These are phyloP conservation scores for Alternaria sp. DNA, from an alignment of 2,329 filamentous ascomycete species.

Conservation along the genomic window DNA sequence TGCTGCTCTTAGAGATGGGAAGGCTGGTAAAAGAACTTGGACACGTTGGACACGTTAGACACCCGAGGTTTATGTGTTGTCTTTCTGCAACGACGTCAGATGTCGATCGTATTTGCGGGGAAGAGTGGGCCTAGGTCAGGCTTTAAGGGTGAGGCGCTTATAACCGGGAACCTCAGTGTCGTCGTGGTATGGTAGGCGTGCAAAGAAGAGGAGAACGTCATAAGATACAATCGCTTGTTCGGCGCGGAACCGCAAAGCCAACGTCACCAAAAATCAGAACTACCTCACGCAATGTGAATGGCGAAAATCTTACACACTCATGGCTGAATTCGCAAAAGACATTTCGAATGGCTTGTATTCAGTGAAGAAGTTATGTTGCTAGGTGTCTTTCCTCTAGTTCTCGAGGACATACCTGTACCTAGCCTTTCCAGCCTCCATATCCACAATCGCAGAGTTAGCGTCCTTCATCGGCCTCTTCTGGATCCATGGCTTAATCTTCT, in stretches of 20 bases:
- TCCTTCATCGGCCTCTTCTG: slow-evolving; percentile 66
- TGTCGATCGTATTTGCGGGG: not conserved
- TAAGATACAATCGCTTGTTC: not conserved
- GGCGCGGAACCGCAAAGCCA: not conserved
- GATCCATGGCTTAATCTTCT: slow-evolving; percentile 68
- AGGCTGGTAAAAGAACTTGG: too few species aligned
- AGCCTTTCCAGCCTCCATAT: slow-evolving; percentile 65
- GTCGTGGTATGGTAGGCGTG: not conserved
- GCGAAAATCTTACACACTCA: not conserved
- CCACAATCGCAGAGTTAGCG: slow-evolving; percentile 63
- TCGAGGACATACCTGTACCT: slow-evolving; percentile 52
- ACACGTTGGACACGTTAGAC: too few species aligned
- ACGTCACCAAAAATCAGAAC: not conserved
- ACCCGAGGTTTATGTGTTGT: not conserved
- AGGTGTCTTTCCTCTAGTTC: slow-evolving; percentile 23
- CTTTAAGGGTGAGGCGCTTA: not conserved
- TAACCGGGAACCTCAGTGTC: not conserved
- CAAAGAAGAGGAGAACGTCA: not conserved
- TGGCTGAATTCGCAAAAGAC: not conserved
- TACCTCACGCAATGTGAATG: not conserved
- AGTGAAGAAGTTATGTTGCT: not conserved
- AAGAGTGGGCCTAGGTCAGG: not conserved
- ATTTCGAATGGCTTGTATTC: not conserved
- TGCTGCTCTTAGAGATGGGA: not conserved
- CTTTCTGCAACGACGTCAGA: not conserved